Evolutionary conservation across 768 basidiomycete species (phyloP).

Genomic region (Cyathus striatus): DNA sequence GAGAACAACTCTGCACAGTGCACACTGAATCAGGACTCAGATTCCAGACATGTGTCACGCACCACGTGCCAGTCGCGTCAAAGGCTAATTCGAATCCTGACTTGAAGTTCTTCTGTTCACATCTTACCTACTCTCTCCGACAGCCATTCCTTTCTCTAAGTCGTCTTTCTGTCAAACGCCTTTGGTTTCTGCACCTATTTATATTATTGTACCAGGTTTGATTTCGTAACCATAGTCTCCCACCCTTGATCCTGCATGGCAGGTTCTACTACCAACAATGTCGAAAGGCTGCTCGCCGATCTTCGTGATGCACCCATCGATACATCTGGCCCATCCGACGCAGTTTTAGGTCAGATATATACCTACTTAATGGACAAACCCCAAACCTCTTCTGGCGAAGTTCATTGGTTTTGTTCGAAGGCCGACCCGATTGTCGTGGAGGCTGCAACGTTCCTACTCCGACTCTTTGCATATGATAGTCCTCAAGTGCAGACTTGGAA

Average conservation of each 20-base stretch:
- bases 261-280: conserved; percentile 3
- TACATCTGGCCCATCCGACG: conserved; percentile 41
- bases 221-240: too few species aligned
- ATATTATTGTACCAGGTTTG: too few species aligned
- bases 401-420: conserved; percentile 82
- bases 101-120: too few species aligned
- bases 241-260: not conserved
- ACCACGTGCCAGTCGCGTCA: too few species aligned
- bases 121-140: too few species aligned
- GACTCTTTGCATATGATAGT: conserved; percentile 75
- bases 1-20: too few species aligned
- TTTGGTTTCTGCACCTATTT: too few species aligned
- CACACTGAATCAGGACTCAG: too few species aligned
- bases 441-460: conserved; percentile 76
- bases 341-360: conserved; percentile 44
- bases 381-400: conserved; percentile 27
- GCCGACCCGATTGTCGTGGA: conserved; percentile 52
- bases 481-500: conserved; percentile 61
- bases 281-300: conserved; percentile 44
- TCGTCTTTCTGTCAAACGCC: too few species aligned
- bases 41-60: too few species aligned
- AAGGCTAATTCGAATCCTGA: too few species aligned
- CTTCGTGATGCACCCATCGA: conserved; percentile 58
- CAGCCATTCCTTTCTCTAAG: too few species aligned
- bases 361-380: conserved; percentile 47